phyloP scores from a whole-genome alignment of 768 basidiomycete species.

The Pulveroboletus sp. region DNA sequence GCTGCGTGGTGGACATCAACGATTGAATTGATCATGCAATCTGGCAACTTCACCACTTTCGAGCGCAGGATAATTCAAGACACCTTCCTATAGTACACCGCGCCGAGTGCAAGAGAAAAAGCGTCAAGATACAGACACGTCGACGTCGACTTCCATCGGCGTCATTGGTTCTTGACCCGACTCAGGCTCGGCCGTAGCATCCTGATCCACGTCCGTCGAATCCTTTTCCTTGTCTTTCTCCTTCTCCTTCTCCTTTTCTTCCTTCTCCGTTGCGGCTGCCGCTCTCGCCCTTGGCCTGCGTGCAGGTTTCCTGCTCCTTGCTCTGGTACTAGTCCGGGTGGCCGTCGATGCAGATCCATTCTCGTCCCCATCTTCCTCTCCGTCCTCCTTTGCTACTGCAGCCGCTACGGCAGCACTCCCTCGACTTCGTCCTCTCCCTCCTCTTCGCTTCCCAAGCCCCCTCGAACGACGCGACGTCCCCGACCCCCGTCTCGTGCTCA shows the following conservation, averaged over 20 bases:
- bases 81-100: too few relatives aligned
- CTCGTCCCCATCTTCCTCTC: constrained; percentile 39
- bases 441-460: constrained; percentile 23
- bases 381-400: constrained; percentile 29
- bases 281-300: constrained; percentile 23
- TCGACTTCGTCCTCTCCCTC: constrained; percentile 34
- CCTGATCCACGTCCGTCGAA: constrained; percentile 30
- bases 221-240: constrained; percentile 27
- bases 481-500: constrained; percentile 15
- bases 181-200: constrained; percentile 28
- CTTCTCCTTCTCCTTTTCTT: constrained; percentile 18
- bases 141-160: constrained; percentile 37
- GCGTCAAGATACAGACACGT: constrained; percentile 38
- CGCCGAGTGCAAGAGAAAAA: too few relatives aligned
- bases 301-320: constrained; percentile 30
- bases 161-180: constrained; percentile 34
- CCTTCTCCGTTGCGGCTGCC: constrained; percentile 26
- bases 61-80: too few relatives aligned
- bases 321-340: constrained; percentile 31
- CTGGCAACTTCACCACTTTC: too few relatives aligned
- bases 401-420: constrained; percentile 28
- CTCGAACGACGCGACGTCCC: constrained; percentile 18
- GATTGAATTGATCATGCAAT: too few relatives aligned
- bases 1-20: too few relatives aligned
- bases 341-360: constrained; percentile 17